Conservation (phyloP, 2,329 filamentous ascomycete genomes). For the Neocucurbitaria cava region DNA sequence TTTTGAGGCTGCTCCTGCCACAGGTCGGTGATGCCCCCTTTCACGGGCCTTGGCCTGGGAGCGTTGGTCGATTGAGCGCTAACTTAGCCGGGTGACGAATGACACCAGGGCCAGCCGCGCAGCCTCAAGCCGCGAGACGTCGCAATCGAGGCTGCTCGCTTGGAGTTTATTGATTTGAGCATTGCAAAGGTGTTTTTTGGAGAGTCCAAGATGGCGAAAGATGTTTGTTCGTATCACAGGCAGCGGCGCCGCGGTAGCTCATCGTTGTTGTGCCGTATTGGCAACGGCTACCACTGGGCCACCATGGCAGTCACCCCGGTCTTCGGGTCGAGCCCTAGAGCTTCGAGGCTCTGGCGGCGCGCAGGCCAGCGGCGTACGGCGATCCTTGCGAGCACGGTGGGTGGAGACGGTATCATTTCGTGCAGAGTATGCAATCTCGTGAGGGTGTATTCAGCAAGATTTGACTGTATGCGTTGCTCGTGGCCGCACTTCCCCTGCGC, state of each 20-base stretch:
- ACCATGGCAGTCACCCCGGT: background rate
- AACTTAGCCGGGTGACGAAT: constrained; percentile 19
- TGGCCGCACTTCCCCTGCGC: constrained; percentile 8
- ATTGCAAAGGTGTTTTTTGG: background rate
- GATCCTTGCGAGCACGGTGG: constrained; percentile 3
- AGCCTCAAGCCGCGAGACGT: background rate
- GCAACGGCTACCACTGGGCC: background rate
- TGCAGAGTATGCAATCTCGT: constrained; percentile 3
- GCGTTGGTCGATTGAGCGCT: constrained; percentile 28
- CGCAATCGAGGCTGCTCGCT: constrained; percentile 4
- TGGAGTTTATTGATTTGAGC: too few species aligned
- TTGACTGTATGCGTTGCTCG: constrained; percentile 1
- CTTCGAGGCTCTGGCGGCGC: constrained; percentile 3
- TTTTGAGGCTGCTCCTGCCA: constrained; percentile 21
- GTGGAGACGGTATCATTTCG: constrained; percentile 6
- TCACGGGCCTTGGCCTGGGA: constrained; percentile 29
- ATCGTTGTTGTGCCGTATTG: background rate
- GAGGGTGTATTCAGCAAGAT: background rate
- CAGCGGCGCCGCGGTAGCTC: background rate
- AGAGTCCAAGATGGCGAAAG: background rate
- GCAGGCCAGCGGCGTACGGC: constrained; percentile 1
- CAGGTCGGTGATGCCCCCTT: constrained; percentile 40
- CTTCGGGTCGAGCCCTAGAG: background rate
- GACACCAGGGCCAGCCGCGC: constrained; percentile 5
- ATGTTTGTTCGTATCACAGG: background rate